Evolutionary conservation across 345 rosid genomes (phyloP), one percentile per base, ranked within the genome.

Genomic region (Citrus inodora): DNA sequence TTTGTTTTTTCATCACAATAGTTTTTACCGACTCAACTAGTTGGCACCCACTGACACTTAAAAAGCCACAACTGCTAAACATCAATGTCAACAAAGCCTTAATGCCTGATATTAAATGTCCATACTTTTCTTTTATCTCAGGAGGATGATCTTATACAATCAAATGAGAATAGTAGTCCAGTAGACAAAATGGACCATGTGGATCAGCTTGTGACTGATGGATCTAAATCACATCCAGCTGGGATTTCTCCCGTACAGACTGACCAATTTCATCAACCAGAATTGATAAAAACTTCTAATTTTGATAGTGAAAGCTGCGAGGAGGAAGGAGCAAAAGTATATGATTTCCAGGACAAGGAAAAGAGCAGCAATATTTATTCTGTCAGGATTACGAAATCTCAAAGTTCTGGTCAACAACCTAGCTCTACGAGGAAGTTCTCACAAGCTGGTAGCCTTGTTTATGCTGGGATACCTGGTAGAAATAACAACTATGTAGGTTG

Each of bases 301-400:
- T 63, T 80, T 69, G 70, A 73, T 79, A 78, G 77, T 84, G 79
- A 48, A 79, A 75, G 30, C 27, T 84, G 68, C 60, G 60, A 7
- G 42, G 82, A 51, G 28, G 81, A 82, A 75, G 83, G 53, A 62
- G 87, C 74, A 71, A 77, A 87, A 74, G 48, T 17, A 21, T 82
- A 53, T 79, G 81, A 83, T 79, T 75, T 72, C 70, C 71, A 30
- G 74, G 64, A 69, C 58, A 82, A 83, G 75, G 86, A 76, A 75
- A 85, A 78, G 71, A 66, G 73, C 55, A 81, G 70, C 67, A 83
- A 61, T 67, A 73, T 75, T 56, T 62, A 58, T 73, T 75, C 73
- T 63, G 85, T 82, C 38, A 81, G 82, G 78, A 75, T 79, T 75
- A 75, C 77, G 61, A 82, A 86, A 78, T 78, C 83, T 63, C 80